Conservation (phyloP, 2,329 filamentous ascomycete species). For the Parasarocladium wereldwijsianum region DNA sequence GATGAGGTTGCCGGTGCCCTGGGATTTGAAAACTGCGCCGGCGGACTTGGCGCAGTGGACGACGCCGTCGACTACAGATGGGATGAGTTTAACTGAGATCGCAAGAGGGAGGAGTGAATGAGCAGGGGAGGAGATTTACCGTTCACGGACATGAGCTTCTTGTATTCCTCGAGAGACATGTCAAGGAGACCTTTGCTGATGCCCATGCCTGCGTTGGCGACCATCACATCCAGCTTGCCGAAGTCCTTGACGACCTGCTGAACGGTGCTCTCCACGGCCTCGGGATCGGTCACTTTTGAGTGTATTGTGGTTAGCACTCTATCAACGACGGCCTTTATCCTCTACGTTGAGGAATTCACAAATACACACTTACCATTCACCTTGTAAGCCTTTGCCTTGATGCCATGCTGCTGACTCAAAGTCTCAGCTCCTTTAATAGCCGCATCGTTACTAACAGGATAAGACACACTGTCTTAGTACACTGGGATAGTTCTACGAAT, state of each 20-base stretch:
- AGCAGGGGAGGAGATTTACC: constrained; percentile 15
- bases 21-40: constrained; percentile 22
- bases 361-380: constrained; percentile 19
- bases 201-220: constrained; percentile 31
- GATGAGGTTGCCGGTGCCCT: constrained; percentile 32
- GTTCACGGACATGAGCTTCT: constrained; percentile 35
- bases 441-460: constrained; percentile 14
- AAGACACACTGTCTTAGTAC: too few species aligned
- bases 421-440: constrained; percentile 20
- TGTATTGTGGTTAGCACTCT: background rate
- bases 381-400: constrained; percentile 26
- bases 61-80: constrained; percentile 23
- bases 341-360: too few species aligned
- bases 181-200: constrained; percentile 41
- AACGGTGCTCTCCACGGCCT: constrained; percentile 18
- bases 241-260: constrained; percentile 21
- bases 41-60: constrained; percentile 24
- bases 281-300: constrained; percentile 24
- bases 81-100: background rate
- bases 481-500: too few species aligned
- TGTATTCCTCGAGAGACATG: constrained; percentile 34
- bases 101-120: background rate
- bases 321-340: too few species aligned
- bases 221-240: constrained; percentile 25
- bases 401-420: constrained; percentile 16